Conservation (phyloP, 2,329 filamentous ascomycete species). For the Xylariomycetidae sp. region DNA sequence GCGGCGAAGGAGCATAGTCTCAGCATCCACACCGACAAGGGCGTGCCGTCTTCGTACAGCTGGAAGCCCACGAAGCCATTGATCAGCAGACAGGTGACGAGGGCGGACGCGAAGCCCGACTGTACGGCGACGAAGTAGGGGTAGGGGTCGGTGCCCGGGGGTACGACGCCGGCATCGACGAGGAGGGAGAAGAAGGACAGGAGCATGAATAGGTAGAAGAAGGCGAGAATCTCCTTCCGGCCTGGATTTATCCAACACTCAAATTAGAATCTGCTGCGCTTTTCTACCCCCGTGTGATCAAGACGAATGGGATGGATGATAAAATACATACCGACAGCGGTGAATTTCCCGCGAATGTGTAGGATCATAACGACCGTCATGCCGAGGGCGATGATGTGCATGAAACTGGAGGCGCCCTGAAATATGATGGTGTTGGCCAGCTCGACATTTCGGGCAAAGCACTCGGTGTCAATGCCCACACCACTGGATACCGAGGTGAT, state of each 20-base stretch:
- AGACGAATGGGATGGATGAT: background rate
- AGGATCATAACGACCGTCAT: constrained; percentile 98
- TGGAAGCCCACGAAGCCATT: constrained; percentile 99
- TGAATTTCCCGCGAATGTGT: constrained; percentile 96
- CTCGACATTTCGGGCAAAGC: constrained; percentile 93
- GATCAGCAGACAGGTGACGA: constrained; percentile 85
- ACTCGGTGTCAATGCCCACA: constrained; percentile 79
- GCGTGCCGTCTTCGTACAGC: constrained; percentile 94
- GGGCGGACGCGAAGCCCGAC: constrained; percentile 76
- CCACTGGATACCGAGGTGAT: constrained; percentile 62
- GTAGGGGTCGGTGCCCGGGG: constrained; percentile 73
- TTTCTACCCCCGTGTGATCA: background rate
- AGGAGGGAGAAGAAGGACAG: constrained; percentile 84
- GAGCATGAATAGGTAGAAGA: constrained; percentile 96
- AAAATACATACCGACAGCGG: constrained; percentile 75
- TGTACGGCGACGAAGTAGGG: constrained; percentile 91
- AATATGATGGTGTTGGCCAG: constrained; percentile 98
- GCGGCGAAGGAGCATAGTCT: constrained; percentile 72
- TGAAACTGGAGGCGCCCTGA: constrained; percentile 82
- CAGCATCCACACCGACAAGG: constrained; percentile 88
- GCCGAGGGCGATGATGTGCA: constrained; percentile 82
- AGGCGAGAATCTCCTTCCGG: constrained; percentile 69
- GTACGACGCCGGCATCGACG: constrained; percentile 88
- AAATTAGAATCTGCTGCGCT: too few species aligned
- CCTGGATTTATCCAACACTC: too few species aligned